These are phyloP conservation scores for Suhomyces maxii DNA, from an alignment of 1,139 yeast species.

Conservation along the genomic window DNA sequence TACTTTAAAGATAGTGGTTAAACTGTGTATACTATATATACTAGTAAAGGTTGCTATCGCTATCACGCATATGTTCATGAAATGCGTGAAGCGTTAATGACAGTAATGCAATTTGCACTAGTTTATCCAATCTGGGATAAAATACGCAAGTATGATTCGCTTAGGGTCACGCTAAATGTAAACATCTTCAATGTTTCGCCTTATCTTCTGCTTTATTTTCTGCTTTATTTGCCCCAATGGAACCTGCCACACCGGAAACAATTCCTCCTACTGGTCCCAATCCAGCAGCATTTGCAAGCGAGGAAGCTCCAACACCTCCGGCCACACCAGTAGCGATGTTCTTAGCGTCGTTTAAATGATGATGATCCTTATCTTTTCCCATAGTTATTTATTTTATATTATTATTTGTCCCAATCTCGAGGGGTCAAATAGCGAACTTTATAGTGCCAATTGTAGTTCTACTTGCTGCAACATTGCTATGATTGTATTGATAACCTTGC, in stretches of 20 bases:
- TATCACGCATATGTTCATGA: neutral
- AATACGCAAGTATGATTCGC: too few species aligned
- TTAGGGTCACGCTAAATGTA: too few species aligned
- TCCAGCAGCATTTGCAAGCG: conserved; percentile 18
- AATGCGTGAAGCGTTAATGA: too few species aligned
- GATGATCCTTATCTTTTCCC: conserved; percentile 9
- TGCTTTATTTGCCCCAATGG: conserved; percentile 29
- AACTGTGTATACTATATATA: neutral
- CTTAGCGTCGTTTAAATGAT: conserved; percentile 15
- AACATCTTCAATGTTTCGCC: neutral
- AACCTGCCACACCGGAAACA: conserved; percentile 31
- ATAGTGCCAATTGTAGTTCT: neutral
- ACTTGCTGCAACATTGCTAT: neutral
- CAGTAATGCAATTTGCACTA: too few species aligned
- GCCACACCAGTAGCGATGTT: conserved; percentile 22
- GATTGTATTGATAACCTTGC: neutral
- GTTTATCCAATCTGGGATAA: too few species aligned
- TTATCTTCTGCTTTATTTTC: conserved; percentile 18
- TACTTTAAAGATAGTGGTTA: neutral
- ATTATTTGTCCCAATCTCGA: neutral
- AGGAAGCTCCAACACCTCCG: conserved; percentile 22
- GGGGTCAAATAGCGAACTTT: too few species aligned
- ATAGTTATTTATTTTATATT: neutral
- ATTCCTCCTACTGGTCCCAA: conserved; percentile 21
- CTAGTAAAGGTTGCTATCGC: conserved; percentile 1